Evolutionary conservation across 805 yeast species (phyloP).

Genomic region (Brettanomyces naardenensis): DNA sequence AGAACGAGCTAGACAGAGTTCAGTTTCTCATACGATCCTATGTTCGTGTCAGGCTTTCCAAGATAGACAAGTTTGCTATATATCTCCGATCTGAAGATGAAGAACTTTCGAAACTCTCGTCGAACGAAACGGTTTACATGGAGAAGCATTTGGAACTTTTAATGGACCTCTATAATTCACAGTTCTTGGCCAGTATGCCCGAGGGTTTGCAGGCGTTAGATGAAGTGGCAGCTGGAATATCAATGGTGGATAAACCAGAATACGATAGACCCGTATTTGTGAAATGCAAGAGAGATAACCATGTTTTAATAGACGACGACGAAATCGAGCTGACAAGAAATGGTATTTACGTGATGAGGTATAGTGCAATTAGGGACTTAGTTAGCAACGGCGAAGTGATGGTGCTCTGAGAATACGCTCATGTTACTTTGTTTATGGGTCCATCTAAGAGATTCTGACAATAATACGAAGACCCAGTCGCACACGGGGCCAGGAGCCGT

Average conservation of each 20-base stretch:
- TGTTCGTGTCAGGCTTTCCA: slow-evolving; percentile 65
- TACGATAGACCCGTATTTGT: slow-evolving; percentile 72
- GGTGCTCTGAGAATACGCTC: slow-evolving; percentile 27
- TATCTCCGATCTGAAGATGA: slow-evolving; percentile 42
- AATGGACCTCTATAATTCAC: slow-evolving; percentile 54
- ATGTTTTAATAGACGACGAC: slow-evolving; percentile 40
- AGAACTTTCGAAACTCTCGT: slow-evolving; percentile 37
- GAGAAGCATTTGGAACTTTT: slow-evolving; percentile 58
- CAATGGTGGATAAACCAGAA: slow-evolving; percentile 79
- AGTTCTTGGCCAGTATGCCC: slow-evolving; percentile 65
- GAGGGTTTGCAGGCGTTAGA: slow-evolving; percentile 62
- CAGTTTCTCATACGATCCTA: slow-evolving; percentile 77
- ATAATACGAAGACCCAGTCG: too few relatives aligned
- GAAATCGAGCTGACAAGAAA: slow-evolving; percentile 48
- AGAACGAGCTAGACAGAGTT: slow-evolving; percentile 83
- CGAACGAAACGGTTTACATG: slow-evolving; percentile 59
- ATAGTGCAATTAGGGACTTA: slow-evolving; percentile 40
- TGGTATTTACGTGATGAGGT: slow-evolving; percentile 73
- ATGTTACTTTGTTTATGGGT: too few relatives aligned
- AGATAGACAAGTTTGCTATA: slow-evolving; percentile 64
- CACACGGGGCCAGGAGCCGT: too few relatives aligned
- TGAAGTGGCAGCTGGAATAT: slow-evolving; percentile 57
- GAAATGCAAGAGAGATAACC: slow-evolving; percentile 35
- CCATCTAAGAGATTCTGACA: too few relatives aligned
- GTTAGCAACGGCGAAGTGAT: slow-evolving; percentile 34